Percentiles rank a stretch among this genome's conserved stretches.
Conservation (phyloP, 345 rosid genomes). For the Odontarrhena argentea region DNA sequence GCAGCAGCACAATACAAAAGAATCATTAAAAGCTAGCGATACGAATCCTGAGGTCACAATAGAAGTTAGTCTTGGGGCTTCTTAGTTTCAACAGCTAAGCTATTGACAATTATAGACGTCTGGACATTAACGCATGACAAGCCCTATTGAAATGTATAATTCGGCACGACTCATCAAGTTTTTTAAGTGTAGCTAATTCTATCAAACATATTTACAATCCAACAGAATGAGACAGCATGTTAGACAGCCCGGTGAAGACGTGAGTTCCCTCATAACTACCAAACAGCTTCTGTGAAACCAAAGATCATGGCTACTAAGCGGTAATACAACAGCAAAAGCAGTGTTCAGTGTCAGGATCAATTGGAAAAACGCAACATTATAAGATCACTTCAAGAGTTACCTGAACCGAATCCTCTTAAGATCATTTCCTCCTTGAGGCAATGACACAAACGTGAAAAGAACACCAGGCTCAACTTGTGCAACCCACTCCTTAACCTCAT, state of each 20-base stretch:
- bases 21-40: neutral
- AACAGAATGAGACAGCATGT: neutral
- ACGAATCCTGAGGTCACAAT: neutral
- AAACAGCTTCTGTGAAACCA: too few species aligned
- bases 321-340: neutral
- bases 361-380: neutral
- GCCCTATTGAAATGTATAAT: too few species aligned
- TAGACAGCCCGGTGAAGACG: too few species aligned
- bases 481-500: conserved; percentile 91
- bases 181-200: neutral
- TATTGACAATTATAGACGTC: neutral
- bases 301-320: too few species aligned
- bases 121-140: too few species aligned
- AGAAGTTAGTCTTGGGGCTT: neutral
- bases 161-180: neutral
- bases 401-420: conserved; percentile 89
- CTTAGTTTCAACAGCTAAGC: neutral
- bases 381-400: conserved; percentile 41
- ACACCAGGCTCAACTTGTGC: conserved; percentile 99
- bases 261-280: too few species aligned
- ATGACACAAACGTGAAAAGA: conserved; percentile 82
- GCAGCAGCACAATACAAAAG: neutral
- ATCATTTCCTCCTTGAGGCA: conserved; percentile 85
- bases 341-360: neutral
- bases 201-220: neutral